Percentiles rank a stretch among this genome's conserved stretches.
Conservation (phyloP, 805 yeast genomes). For the Diddensiella caesifluorescens region DNA sequence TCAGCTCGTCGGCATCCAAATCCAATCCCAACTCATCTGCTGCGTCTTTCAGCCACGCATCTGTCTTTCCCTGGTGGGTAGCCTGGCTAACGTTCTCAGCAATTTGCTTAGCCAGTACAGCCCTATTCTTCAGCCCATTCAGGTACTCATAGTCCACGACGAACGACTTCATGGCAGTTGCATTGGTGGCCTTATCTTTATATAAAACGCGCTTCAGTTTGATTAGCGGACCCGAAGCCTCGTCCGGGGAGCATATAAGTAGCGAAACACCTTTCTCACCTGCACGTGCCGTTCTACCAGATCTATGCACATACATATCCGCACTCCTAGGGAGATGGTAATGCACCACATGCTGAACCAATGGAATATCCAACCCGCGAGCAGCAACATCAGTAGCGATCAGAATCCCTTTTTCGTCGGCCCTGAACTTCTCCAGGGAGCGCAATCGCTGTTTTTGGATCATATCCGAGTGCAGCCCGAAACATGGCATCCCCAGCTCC, state of each 20-base stretch:
- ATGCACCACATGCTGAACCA: constrained; percentile 89
- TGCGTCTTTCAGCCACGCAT: constrained; percentile 79
- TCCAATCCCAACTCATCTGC: constrained; percentile 92
- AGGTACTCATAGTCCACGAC: constrained; percentile 75
- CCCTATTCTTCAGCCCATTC: constrained; percentile 63
- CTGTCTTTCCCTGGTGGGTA: constrained; percentile 46
- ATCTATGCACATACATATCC: constrained; percentile 89
- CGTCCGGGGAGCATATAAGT: constrained; percentile 88
- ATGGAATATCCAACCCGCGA: constrained; percentile 89
- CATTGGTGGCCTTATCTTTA: constrained; percentile 34
- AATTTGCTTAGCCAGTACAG: constrained; percentile 60
- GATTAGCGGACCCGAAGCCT: constrained; percentile 80
- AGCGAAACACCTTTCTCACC: constrained; percentile 91
- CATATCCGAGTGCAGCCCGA: constrained; percentile 90
- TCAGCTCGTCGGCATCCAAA: constrained; percentile 61
- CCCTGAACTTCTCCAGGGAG: constrained; percentile 72
- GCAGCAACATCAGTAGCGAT: constrained; percentile 98
- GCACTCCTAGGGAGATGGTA: constrained; percentile 94
- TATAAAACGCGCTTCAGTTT: constrained; percentile 41
- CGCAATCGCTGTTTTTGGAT: constrained; percentile 87
- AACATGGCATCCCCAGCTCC: constrained; percentile 57
- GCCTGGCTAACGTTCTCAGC: constrained; percentile 66
- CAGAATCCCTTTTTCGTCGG: constrained; percentile 46
- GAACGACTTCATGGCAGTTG: constrained; percentile 49
- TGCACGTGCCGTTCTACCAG: constrained; percentile 98